Base-by-base conservation (phyloP, 2,329 filamentous ascomycete genomes). In the Raffaelea ambrosiae region DNA sequence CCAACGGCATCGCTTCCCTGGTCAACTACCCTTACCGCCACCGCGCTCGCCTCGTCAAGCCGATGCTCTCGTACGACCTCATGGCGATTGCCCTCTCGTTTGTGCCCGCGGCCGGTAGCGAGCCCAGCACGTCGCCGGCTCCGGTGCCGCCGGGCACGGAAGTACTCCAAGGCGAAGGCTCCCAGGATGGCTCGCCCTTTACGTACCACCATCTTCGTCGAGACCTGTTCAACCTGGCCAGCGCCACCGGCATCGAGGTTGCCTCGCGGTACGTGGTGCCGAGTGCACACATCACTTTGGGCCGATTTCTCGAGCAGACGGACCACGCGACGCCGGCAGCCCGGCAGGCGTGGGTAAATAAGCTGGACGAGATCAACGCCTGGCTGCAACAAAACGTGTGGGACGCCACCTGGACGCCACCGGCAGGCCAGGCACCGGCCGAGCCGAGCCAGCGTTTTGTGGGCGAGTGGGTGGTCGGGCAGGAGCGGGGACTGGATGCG, bases 121-220 rank as follows among this genome's bases (percentile, higher is more conserved):
- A 38, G 35, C 5, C 7, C 8, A 19, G 35, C 11, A 35, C 62
- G 21, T 68, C 68, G 19, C 70, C 73, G 1, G 64, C 72, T 1
- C 59, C 61, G 2, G 61, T 63, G 4, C 66, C 70, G 1, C 63
- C 67, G 26, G 53, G 57, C n/a, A 58, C 58, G 4, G 33, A 43
- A 7, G 26, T 13, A 29, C 20, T n/a, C 35, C 8, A n/a, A 38
- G 35, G 14, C 35, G 18, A 16, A n/a, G 48, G 44, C n/a, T 16
- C 36, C 36, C 23, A 10, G 13, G 13, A 5, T 18, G 53, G 42
- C 4, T n/a, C n/a, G n/a, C n/a, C n/a, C n/a, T 96, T 88, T 66
- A 90, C 86, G 0, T 96, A 96, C 63, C 91, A 96, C 61, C 91
- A 97, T 63, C 77, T 97, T 9, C 81, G 91, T 3, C 76, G 84